Base-by-base conservation (phyloP, 371 early-diverging fungal genomes). In the Apophysomyces elegans region DNA sequence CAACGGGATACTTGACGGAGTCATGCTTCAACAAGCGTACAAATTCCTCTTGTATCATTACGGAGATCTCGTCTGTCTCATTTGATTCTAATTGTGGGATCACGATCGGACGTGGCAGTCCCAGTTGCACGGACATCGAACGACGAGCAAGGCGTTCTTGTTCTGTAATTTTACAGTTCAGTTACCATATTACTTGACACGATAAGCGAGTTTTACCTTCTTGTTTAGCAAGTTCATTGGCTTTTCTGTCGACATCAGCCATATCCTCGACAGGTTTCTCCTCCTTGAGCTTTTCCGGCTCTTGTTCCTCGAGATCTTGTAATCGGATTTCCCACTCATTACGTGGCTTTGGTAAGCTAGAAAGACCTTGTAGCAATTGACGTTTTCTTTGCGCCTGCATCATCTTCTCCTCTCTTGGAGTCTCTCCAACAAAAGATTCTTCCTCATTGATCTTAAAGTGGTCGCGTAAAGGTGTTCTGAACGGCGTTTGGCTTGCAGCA, bases 281-380 rank as follows among this genome's bases (percentile, higher is more conserved):
- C 50, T 13, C 47, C 46, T 75, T 65, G 4, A 69, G 71, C 0
- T 56, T 67, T 5, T 80, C 74, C 14, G 84, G 81, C 2, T 71
- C 72, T 16, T 81, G 77, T 18, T 81, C 76, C 14, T 77, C 81
- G 45, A 81, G 61, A 21, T 95, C 94, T 1, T 96, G 97, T 46
- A 95, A 70, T 14, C 93, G 90, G 57, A 98, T 90, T 59, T 96
- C 94, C 75, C 96, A 96, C 66, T 96, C 95, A 70, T 97, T 97
- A 62, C 93, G 91, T 43, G 99, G 99, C 62, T 85, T 83, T 3
- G 99, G 99, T n/a, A 98, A 77, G 32, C 81, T 74, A 13, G 78
- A 70, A 14, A 95, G 80, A n/a, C 86, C 83, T 47, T 84, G 74
- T 18, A 72, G 44, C 1, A 90, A 69, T 47, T 79, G 83, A 66